phyloP scores from a whole-genome alignment of 2,329 filamentous ascomycete genomes.

The Cercospora nicotianae region DNA sequence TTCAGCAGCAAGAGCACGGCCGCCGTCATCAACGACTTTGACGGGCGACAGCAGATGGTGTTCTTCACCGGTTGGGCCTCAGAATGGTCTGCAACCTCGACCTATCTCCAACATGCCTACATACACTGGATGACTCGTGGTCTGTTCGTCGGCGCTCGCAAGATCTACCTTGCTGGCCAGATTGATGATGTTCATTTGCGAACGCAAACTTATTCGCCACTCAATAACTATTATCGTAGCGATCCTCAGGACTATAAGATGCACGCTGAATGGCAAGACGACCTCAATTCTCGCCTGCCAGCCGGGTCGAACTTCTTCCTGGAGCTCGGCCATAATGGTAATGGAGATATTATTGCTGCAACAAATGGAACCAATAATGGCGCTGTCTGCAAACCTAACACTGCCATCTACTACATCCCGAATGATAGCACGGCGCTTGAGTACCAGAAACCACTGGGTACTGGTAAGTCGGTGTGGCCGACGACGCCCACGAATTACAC shows the following conservation, averaged over 20 bases:
- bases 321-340: slow-evolving; percentile 17
- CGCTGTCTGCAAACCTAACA: slow-evolving; percentile 10
- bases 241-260: slow-evolving; percentile 11
- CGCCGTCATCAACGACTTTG: slow-evolving; percentile 16
- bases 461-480: slow-evolving; percentile 9
- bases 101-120: slow-evolving; percentile 14
- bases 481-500: slow-evolving; percentile 4
- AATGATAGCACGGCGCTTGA: slow-evolving; percentile 5
- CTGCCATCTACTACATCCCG: slow-evolving; percentile 13
- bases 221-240: slow-evolving; percentile 12
- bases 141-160: slow-evolving; percentile 13
- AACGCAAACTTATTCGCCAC: slow-evolving; percentile 7
- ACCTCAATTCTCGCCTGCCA: slow-evolving; percentile 9
- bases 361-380: slow-evolving; percentile 6
- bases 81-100: slow-evolving; percentile 14
- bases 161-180: slow-evolving; percentile 4
- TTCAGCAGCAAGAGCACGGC: slow-evolving; percentile 2
- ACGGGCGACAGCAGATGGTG: slow-evolving; percentile 15
- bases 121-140: slow-evolving; percentile 19
- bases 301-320: slow-evolving; percentile 7
- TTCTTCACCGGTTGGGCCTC: slow-evolving; percentile 17
- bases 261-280: slow-evolving; percentile 13
- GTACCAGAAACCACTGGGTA: slow-evolving; percentile 13
- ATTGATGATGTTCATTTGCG: slow-evolving; percentile 17
- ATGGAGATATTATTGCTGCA: slow-evolving; percentile 13